phyloP scores from a whole-genome alignment of 805 yeast genomes.

The Ogataea pignaliae region DNA sequence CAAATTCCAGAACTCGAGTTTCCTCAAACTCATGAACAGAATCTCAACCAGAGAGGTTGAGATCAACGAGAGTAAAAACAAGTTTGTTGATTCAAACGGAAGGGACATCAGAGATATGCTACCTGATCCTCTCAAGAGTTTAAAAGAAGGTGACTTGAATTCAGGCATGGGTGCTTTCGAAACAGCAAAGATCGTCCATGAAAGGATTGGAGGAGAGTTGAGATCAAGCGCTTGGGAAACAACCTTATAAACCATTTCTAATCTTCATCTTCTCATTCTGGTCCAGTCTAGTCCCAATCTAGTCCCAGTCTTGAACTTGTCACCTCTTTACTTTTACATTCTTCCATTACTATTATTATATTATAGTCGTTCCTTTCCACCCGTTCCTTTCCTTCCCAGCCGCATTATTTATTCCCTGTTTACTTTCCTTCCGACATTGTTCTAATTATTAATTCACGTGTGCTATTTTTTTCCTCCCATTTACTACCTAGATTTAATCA shows the following conservation, averaged over 20 bases:
- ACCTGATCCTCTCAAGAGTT: slow-evolving; percentile 25
- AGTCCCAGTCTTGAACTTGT: too few species aligned
- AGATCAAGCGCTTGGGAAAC: slow-evolving; percentile 21
- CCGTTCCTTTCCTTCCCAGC: too few species aligned
- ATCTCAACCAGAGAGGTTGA: slow-evolving; percentile 37
- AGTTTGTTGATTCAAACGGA: slow-evolving; percentile 34
- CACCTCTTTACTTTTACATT: too few species aligned
- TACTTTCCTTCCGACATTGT: too few species aligned
- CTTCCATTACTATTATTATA: too few species aligned
- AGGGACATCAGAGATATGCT: slow-evolving; percentile 32
- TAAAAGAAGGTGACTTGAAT: slow-evolving; percentile 18
- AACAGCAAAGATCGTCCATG: slow-evolving; percentile 19
- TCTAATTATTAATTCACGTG: too few species aligned
- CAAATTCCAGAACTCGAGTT: slow-evolving; percentile 38
- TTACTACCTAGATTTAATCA: too few species aligned
- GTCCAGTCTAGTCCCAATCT: too few species aligned
- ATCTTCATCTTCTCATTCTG: not conserved
- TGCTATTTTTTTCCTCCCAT: too few species aligned
- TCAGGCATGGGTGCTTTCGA: slow-evolving; percentile 17
- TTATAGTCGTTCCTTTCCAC: too few species aligned
- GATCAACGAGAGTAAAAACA: slow-evolving; percentile 31
- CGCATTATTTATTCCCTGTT: too few species aligned
- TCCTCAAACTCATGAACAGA: slow-evolving; percentile 37
- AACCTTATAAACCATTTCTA: not conserved
- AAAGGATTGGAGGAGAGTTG: slow-evolving; percentile 14